Base-by-base conservation (phyloP, 164 flowering plant species). In the Aristolochia contorta region DNA sequence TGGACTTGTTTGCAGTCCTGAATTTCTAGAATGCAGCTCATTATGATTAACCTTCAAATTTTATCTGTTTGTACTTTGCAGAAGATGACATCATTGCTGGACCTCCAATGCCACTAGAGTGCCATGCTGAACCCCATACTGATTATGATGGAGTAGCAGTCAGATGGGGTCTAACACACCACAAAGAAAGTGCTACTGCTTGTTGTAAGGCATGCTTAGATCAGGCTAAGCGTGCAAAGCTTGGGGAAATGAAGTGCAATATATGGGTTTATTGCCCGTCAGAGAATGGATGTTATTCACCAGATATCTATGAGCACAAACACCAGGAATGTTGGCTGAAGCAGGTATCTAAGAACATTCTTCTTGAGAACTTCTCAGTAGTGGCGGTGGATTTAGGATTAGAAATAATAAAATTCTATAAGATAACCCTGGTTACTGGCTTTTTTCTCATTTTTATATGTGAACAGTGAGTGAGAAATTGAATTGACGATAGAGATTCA, bases 181-280 rank as follows among this genome's bases (percentile, higher is more conserved):
- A 77, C 48, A 85, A 83, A 77, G 96, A 94, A 54, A 89, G 91
- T 74, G 99, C 99, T 47, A 96, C 96, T 57, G 99, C 91, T 52
- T 94, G 99, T 70, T 94, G 99, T 61, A 86, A 86, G 77, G 96
- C 99, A 49, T 94, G 99, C 71, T 80, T 94, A 64, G 96, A 94
- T 75, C 99, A 91, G 15, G 96, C 97, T 57, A 85, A 74, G 73
- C 53, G 57, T 62, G 96, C 97, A 57, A 84, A 76, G 67, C 84
- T 84, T 9, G 91, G 81, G 47, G 83, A 91, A 66, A 78, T 52
- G 82, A 89, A 74, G 74, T 94, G 99, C 75, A 94, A 91, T 61
- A 73, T 85, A 66, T 94, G 99, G 99, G 99, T 94, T 53, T 94
- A 91, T 75, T 94, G 99, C 72, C 99, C 99, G 12, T 80, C 82